Percentiles rank a stretch among this genome's conserved stretches.
phyloP scores from a whole-genome alignment of 768 basidiomycete species.

The Daedalea quercina region DNA sequence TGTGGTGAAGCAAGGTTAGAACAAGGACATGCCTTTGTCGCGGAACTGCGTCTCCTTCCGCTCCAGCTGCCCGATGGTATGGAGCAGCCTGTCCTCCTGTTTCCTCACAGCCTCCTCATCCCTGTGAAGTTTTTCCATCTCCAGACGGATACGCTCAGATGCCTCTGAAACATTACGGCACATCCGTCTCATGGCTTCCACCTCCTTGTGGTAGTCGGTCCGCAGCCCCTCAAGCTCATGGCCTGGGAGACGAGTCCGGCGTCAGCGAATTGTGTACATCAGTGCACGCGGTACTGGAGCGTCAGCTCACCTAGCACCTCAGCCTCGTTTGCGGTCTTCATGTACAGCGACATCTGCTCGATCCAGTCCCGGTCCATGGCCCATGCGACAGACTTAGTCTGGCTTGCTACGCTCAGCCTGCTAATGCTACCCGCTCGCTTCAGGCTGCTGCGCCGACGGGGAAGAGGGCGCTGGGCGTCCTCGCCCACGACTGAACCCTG shows the following conservation, averaged over 20 bases:
- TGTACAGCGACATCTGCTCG: slow-evolving; percentile 46
- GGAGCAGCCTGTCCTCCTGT: slow-evolving; percentile 34
- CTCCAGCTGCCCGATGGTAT: slow-evolving; percentile 33
- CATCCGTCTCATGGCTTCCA: slow-evolving; percentile 49
- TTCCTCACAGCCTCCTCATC: slow-evolving; percentile 34
- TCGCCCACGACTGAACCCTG: slow-evolving; percentile 7
- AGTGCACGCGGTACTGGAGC: background rate
- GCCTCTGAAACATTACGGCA: slow-evolving; percentile 45
- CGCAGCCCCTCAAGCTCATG: slow-evolving; percentile 55
- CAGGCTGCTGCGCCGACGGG: slow-evolving; percentile 56
- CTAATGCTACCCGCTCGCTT: slow-evolving; percentile 46
- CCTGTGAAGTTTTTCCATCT: slow-evolving; percentile 34
- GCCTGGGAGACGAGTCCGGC: slow-evolving; percentile 27
- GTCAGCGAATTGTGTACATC: slow-evolving; percentile 27
- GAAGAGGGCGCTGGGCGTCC: slow-evolving; percentile 25
- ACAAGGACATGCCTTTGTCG: slow-evolving; percentile 28
- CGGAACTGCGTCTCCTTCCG: slow-evolving; percentile 35
- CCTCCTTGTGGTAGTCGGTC: slow-evolving; percentile 53
- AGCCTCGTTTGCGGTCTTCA: slow-evolving; percentile 32
- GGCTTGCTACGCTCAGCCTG: slow-evolving; percentile 40
- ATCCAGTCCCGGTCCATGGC: slow-evolving; percentile 61
- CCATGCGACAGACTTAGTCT: slow-evolving; percentile 68
- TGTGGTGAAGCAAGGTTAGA: background rate
- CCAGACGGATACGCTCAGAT: slow-evolving; percentile 30
- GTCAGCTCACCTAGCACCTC: slow-evolving; percentile 31